Evolutionary conservation across 345 rosid species (phyloP), one percentile per base, ranked within the genome.

Genomic region (Lumnitzera racemosa): DNA sequence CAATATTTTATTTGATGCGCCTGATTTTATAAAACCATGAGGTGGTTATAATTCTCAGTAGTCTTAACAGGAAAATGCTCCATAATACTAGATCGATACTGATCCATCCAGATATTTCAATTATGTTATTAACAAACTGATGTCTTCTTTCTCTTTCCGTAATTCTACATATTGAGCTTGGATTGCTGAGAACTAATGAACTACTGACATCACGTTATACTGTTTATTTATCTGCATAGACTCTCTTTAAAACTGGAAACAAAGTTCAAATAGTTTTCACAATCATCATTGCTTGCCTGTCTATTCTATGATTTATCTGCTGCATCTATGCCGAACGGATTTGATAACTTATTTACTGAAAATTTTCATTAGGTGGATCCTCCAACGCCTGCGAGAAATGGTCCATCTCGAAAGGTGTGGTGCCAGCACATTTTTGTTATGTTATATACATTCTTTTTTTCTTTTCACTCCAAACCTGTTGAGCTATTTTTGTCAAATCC

Each of bases 381-480:
- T 75, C 89, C 98, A 67, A 73, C 89, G 69, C 63, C 86, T 12
- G 76, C 81, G 76, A 83, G 89, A 78, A 70, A 79, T 65, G 69
- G 96, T 20, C 72, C 83, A 62, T 87, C 95, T 47, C 75, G 96
- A 62, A 91, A 91, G 98, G 98, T 91, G 68, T 66, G 87, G 16
- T 70, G 49, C 46, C 72, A 50, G 59, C 57, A 60, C 51, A 53
- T 58, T 48, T 47, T 52, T 49, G 50, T 13, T 6, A 50, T 48
- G 56, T 7, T 53, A 56, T 58, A 51, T 53, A 17, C 47, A 14
- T 3, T 24, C 5, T 55, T 43, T 53, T 11, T 11, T 58, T 15
- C 29, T 20, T 12, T 10, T 46, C 13, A 2, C 25, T n/a, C 29
- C 48, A 47, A 58, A 31, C 27, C 47, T 29, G 15, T 60, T 50